These are phyloP conservation scores for Mycena maculata DNA, from an alignment of 768 basidiomycete species.

Conservation along the genomic window DNA sequence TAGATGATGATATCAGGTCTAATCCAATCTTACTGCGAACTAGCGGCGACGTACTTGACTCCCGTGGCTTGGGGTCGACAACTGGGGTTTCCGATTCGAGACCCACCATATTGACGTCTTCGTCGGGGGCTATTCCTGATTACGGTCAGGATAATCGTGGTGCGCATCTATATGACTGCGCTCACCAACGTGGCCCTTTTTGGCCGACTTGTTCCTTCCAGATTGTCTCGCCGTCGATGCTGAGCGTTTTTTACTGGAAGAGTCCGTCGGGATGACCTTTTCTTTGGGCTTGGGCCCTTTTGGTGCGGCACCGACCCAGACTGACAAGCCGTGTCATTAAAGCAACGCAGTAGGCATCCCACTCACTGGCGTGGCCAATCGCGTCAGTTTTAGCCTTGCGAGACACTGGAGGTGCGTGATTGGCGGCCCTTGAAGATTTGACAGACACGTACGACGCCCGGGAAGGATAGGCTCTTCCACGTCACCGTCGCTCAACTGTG, in stretches of 20 bases:
- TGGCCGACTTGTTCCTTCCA: background rate
- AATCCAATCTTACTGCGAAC: too few relatives aligned
- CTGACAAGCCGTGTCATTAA: background rate
- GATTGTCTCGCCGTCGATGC: background rate
- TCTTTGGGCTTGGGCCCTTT: background rate
- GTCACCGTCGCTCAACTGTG: background rate
- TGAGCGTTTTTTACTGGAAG: background rate
- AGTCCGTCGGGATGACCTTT: too few relatives aligned
- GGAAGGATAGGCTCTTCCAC: too few relatives aligned
- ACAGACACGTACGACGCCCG: too few relatives aligned
- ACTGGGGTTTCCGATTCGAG: too few relatives aligned
- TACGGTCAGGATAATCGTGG: background rate
- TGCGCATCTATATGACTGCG: background rate
- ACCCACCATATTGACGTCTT: too few relatives aligned
- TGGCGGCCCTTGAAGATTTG: too few relatives aligned
- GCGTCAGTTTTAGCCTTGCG: constrained; percentile 2
- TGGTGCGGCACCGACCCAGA: constrained; percentile 1
- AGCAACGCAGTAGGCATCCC: background rate
- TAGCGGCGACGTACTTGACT: too few relatives aligned
- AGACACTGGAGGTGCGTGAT: too few relatives aligned
- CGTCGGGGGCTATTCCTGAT: too few relatives aligned
- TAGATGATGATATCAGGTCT: too few relatives aligned
- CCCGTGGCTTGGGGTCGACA: too few relatives aligned
- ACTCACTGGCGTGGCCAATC: background rate
- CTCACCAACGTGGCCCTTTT: background rate